Conservation (phyloP, 2,329 filamentous ascomycete species). For the Drechslera avenae region DNA sequence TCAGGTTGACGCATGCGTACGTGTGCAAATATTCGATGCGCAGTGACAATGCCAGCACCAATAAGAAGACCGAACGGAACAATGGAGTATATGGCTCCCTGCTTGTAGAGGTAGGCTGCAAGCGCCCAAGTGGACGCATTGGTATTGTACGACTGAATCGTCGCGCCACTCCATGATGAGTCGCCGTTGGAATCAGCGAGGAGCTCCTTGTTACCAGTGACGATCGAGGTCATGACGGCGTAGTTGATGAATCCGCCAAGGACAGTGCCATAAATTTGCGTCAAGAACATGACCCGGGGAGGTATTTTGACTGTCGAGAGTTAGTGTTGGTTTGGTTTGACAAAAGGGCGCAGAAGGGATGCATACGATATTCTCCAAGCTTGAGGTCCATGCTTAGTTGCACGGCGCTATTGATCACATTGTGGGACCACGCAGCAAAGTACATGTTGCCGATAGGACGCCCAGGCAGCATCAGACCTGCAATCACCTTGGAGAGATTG, state of each 20-base stretch:
- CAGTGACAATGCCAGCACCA: conserved; percentile 16
- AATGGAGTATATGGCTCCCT: conserved; percentile 17
- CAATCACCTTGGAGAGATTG: conserved; percentile 23
- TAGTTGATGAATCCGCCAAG: conserved; percentile 25
- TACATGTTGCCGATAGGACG: conserved; percentile 24
- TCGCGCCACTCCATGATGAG: conserved; percentile 19
- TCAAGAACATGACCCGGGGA: conserved; percentile 22
- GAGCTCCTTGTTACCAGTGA: conserved; percentile 14
- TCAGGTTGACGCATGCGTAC: neutral
- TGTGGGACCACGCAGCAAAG: conserved; percentile 22
- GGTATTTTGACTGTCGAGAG: conserved; percentile 13
- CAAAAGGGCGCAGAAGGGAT: no score
- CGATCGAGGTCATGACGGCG: conserved; percentile 22
- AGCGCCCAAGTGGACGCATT: conserved; percentile 23
- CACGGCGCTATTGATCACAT: conserved; percentile 16
- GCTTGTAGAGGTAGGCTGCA: conserved; percentile 20
- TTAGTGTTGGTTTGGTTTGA: no score
- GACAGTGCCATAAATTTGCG: conserved; percentile 20
- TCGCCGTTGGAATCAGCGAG: conserved; percentile 22
- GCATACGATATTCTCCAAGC: conserved; percentile 15
- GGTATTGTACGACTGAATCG: conserved; percentile 23
- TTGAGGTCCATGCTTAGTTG: conserved; percentile 22
- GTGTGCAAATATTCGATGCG: conserved; percentile 12
- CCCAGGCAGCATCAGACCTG: conserved; percentile 18
- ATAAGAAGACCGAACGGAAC: conserved; percentile 19